These are phyloP conservation scores for Neonectria neomacrospora DNA, from an alignment of 2,329 filamentous ascomycete species.

Conservation along the genomic window DNA sequence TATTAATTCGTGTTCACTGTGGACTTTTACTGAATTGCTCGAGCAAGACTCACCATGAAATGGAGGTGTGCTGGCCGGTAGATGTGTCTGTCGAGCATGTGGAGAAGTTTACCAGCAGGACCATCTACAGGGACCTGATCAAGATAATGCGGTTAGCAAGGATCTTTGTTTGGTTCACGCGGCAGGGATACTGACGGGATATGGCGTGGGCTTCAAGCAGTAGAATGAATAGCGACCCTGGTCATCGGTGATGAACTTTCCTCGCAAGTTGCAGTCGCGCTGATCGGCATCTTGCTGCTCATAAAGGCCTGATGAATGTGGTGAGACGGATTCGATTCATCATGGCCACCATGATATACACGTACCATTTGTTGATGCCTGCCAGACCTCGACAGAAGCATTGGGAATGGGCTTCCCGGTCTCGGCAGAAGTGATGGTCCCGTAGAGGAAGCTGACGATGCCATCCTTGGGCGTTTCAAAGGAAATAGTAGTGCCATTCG, in stretches of 20 bases:
- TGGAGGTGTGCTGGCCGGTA: slow-evolving; percentile 71
- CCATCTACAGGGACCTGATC: slow-evolving; percentile 58
- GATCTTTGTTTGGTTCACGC: too few relatives aligned
- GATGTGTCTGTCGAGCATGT: slow-evolving; percentile 65
- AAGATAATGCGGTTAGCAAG: neutral
- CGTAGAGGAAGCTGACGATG: slow-evolving; percentile 72
- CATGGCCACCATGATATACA: neutral
- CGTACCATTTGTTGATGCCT: slow-evolving; percentile 76
- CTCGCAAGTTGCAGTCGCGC: slow-evolving; percentile 78
- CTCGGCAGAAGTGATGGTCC: slow-evolving; percentile 63
- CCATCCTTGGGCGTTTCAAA: slow-evolving; percentile 59
- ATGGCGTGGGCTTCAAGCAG: slow-evolving; percentile 69
- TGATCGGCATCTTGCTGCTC: slow-evolving; percentile 80
- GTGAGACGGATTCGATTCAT: neutral
- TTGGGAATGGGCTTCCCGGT: slow-evolving; percentile 73
- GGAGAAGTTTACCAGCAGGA: slow-evolving; percentile 63
- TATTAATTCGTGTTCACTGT: rapidly evolving
- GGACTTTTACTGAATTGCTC: neutral
- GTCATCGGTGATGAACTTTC: slow-evolving; percentile 74
- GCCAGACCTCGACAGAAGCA: slow-evolving; percentile 81
- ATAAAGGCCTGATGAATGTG: slow-evolving; percentile 56
- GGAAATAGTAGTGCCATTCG: slow-evolving; percentile 77
- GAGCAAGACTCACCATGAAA: slow-evolving; percentile 57
- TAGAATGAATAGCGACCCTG: slow-evolving; percentile 73
- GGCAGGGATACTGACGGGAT: slow-evolving; percentile 53